Conservation (phyloP, 2,329 filamentous ascomycete genomes). For the Clonostachys rosea region DNA sequence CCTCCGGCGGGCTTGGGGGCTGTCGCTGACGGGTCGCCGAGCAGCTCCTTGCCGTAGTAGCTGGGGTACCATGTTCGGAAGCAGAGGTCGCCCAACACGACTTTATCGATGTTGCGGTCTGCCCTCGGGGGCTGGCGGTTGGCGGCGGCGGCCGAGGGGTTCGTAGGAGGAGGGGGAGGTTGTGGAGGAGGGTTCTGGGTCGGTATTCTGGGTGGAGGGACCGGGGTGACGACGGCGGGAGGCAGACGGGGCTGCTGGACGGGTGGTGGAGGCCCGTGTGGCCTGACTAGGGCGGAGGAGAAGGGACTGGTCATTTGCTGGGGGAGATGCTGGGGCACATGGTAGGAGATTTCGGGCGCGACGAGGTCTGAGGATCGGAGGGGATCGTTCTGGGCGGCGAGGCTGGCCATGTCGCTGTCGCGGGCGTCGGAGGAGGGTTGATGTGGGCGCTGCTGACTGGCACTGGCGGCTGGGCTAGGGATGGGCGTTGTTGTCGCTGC, state of each 20-base stretch:
- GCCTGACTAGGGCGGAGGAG: conserved; percentile 22
- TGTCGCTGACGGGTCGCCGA: conserved; percentile 39
- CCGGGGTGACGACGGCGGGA: conserved; percentile 20
- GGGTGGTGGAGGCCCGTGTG: conserved; percentile 20
- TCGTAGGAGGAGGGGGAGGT: background rate
- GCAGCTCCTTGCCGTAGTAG: conserved; percentile 73
- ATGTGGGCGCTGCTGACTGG: background rate
- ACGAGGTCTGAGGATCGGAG: conserved; percentile 25
- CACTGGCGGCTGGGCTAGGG: background rate
- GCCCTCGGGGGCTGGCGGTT: conserved; percentile 26
- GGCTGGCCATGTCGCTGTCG: conserved; percentile 11
- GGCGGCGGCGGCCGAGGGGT: conserved; percentile 1
- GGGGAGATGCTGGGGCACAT: conserved; percentile 20
- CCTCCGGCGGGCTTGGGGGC: background rate
- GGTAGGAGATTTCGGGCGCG: conserved; percentile 34
- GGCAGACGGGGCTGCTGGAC: conserved; percentile 2
- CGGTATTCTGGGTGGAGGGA: conserved; percentile 21
- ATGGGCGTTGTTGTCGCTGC: too few species aligned
- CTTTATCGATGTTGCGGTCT: conserved; percentile 79
- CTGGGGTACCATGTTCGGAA: conserved; percentile 93
- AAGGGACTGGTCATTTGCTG: conserved; percentile 8
- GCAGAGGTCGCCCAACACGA: conserved; percentile 77
- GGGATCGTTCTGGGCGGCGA: conserved; percentile 6
- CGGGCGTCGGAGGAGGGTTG: background rate
- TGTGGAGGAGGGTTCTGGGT: conserved; percentile 12